phyloP scores from a whole-genome alignment of 768 basidiomycete species.

The Coprinellus micaceus region DNA sequence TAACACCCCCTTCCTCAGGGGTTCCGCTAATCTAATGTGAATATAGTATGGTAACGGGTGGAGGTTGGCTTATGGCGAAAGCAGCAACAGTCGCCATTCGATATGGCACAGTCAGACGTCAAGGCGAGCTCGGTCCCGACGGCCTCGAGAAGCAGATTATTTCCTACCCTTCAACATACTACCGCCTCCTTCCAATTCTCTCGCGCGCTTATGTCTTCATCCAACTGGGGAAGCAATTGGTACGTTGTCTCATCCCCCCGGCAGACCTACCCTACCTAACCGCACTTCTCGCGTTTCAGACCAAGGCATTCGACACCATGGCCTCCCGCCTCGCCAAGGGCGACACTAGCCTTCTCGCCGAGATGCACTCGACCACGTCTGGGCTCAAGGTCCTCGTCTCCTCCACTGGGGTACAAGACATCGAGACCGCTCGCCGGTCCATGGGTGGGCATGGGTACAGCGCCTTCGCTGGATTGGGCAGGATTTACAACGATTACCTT shows the following conservation, averaged over 20 bases:
- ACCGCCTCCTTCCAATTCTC: slow-evolving; percentile 68
- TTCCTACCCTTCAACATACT: slow-evolving; percentile 68
- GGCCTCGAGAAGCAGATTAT: slow-evolving; percentile 67
- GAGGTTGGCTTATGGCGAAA: slow-evolving; percentile 64
- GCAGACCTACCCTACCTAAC: too few relatives aligned
- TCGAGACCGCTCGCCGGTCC: slow-evolving; percentile 63
- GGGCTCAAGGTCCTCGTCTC: slow-evolving; percentile 64
- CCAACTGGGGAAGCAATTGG: slow-evolving; percentile 55
- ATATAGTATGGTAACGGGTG: slow-evolving; percentile 57
- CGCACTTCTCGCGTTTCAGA: too few relatives aligned
- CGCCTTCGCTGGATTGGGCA: slow-evolving; percentile 61
- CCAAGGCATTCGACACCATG: slow-evolving; percentile 47
- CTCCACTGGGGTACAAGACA: slow-evolving; percentile 47
- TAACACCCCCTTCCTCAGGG: background rate
- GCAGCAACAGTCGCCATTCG: slow-evolving; percentile 64
- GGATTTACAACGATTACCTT: slow-evolving; percentile 60
- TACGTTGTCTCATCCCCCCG: slow-evolving; percentile 24
- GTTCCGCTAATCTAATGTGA: background rate
- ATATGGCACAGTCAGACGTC: slow-evolving; percentile 69
- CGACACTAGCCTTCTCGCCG: slow-evolving; percentile 61
- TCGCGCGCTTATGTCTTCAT: slow-evolving; percentile 70
- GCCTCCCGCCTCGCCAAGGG: slow-evolving; percentile 47
- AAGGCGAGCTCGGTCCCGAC: slow-evolving; percentile 49
- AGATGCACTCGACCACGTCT: slow-evolving; percentile 68
- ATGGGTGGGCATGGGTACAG: slow-evolving; percentile 81